Percentiles rank a stretch among this genome's conserved stretches.
phyloP scores from a whole-genome alignment of 495 filamentous ascomycete species.

The Talaromyces adpressus region DNA sequence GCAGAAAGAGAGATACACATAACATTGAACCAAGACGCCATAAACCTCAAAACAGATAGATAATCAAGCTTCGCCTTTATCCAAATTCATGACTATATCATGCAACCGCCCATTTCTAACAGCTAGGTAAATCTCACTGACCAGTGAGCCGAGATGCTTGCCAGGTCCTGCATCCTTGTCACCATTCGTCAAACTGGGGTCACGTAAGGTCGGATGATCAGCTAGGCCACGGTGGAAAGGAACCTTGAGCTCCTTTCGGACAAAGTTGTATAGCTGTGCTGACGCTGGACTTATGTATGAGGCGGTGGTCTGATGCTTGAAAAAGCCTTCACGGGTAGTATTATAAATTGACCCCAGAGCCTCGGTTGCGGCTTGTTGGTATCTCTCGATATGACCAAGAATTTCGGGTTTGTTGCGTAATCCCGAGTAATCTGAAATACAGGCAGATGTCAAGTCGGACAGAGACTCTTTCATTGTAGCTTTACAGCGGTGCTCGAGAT shows the following conservation, averaged over 20 bases:
- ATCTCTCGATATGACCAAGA: neutral
- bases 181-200: neutral
- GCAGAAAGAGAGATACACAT: neutral
- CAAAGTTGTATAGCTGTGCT: slow-evolving; percentile 15
- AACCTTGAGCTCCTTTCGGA: slow-evolving; percentile 17
- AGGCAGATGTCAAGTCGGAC: neutral
- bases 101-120: slow-evolving; percentile 5
- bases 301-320: slow-evolving; percentile 2
- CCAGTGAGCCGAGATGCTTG: slow-evolving; percentile 5
- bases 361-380: neutral
- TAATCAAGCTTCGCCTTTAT: neutral
- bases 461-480: slow-evolving; percentile 7
- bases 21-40: neutral
- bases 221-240: slow-evolving; percentile 20
- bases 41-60: no score
- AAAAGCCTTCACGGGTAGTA: neutral
- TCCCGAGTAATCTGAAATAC: neutral
- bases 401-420: neutral
- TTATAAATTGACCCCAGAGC: neutral
- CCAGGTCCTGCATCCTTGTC: neutral
- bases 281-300: slow-evolving; percentile 13
- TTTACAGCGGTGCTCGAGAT: slow-evolving; percentile 5
- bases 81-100: slow-evolving; percentile 3
- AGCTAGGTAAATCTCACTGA: slow-evolving; percentile 9
- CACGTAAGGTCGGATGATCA: slow-evolving; percentile 17